Conservation (phyloP, 108 stramenopile species). For the Aurantiochytrium sp. region DNA sequence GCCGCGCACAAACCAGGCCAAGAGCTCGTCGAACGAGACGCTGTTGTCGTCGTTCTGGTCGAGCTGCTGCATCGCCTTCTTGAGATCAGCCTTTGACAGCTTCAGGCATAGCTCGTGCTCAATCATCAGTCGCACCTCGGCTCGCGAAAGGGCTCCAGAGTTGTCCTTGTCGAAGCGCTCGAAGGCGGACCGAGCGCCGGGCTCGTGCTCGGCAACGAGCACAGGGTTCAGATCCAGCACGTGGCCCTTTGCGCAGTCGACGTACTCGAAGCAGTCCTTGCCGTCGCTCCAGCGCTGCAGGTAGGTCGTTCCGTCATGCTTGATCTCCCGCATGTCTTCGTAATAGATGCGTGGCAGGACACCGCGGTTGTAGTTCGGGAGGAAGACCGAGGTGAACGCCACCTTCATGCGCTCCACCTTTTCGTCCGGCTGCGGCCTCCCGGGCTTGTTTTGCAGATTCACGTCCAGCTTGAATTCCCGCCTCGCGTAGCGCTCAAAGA, state of each 20-base stretch:
- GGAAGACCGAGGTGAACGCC: background rate
- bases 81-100: background rate
- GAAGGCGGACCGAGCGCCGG: background rate
- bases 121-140: background rate
- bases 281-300: background rate
- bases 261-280: background rate
- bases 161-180: background rate
- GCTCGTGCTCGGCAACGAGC: background rate
- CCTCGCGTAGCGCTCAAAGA: background rate
- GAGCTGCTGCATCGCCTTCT: conserved; percentile 21
- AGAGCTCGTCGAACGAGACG: background rate
- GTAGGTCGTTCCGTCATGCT: background rate
- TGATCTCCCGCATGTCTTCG: background rate
- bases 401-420: background rate
- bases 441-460: background rate
- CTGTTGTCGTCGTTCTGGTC: background rate
- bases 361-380: background rate
- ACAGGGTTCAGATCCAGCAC: background rate
- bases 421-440: background rate
- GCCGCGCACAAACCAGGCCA: background rate
- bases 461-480: background rate
- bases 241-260: background rate
- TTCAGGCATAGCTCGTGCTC: conserved; percentile 9
- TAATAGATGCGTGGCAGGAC: background rate
- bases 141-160: background rate